These are phyloP conservation scores for Digitaria exilis DNA, from an alignment of 202 grass and related monocot species.

Conservation along the genomic window DNA sequence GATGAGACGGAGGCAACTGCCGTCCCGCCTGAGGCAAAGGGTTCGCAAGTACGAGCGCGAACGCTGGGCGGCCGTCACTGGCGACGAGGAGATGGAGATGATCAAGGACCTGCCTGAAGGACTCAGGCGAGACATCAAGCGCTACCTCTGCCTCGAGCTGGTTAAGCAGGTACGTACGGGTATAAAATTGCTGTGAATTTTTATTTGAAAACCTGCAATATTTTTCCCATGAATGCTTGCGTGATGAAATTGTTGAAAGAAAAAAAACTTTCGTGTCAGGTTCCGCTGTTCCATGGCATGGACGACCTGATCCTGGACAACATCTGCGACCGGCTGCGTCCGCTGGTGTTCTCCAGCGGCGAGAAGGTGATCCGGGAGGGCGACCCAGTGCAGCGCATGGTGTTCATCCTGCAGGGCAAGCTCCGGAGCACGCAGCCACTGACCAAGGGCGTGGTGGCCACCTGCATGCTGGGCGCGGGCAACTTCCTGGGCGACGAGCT, in stretches of 20 bases:
- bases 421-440: slow-evolving; percentile 79
- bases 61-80: slow-evolving; percentile 77
- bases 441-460: slow-evolving; percentile 81
- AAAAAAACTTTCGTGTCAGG: slow-evolving; percentile 32
- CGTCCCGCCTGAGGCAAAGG: slow-evolving; percentile 75
- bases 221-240: neutral
- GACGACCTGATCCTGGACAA: slow-evolving; percentile 96
- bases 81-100: slow-evolving; percentile 96
- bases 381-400: slow-evolving; percentile 92
- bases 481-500: slow-evolving; percentile 97
- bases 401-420: slow-evolving; percentile 80
- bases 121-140: slow-evolving; percentile 81
- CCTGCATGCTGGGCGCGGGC: slow-evolving; percentile 64
- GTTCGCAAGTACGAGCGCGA: slow-evolving; percentile 83
- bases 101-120: slow-evolving; percentile 91
- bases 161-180: slow-evolving; percentile 69
- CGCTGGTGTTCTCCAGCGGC: slow-evolving; percentile 82
- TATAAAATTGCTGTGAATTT: neutral
- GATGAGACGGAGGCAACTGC: slow-evolving; percentile 92
- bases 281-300: slow-evolving; percentile 92
- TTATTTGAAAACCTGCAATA: too few relatives aligned
- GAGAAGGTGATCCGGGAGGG: slow-evolving; percentile 99
- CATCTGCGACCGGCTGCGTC: slow-evolving; percentile 81
- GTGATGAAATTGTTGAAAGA: neutral
- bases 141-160: slow-evolving; percentile 84